Base-by-base conservation (phyloP, 1,284 basidiomycete species). In the Malassezia dermatis region DNA sequence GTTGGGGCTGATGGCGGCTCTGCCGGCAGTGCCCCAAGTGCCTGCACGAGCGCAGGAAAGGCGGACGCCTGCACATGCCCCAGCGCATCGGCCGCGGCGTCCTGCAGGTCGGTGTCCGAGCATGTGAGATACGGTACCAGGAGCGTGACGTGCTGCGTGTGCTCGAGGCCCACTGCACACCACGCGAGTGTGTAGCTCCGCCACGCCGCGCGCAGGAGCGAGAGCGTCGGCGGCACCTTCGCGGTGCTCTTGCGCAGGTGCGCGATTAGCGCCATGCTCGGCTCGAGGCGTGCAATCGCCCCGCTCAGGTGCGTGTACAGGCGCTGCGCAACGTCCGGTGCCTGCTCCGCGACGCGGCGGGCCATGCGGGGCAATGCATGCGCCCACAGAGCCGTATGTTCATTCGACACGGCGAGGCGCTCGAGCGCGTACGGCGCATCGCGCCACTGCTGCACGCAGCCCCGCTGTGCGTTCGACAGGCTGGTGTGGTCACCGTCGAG, bases 361-460 rank as follows among this genome's bases (percentile, higher is more conserved):
- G 47, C 28, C 51, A 79, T 73, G 19, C 64, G 60, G 0, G 78
- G 76, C 13, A 78, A 54, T 3, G 79, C 65, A 2, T 40, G 73
- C 55, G 41, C 75, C 78, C 78, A 79, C 10, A 79, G 62, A 1
- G 69, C 48, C 50, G 75, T 74, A 11, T 72, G 55, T 35, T 75
- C 67, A 27, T 77, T 75, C 60, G 77, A 77, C 60, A 77, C 75
- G 0, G 76, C 76, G 7, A 79, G 67, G 24, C 66, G 60, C 10
- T 30, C 56, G 28, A 67, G 63, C 15, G 60, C 44, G 19, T 23
- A 28, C 6, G 41, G 23, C 15, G 35, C 23, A 19, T 60, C 58
- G 35, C 58, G 61, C 60, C 60, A 67, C 30, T 57, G 53, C 10
- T 61, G 58, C 23, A 63, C 48, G 42, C 60, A 59, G 17, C 59